Evolutionary conservation across 345 rosid genomes (phyloP).

Genomic region (Rhodamnia argentea): DNA sequence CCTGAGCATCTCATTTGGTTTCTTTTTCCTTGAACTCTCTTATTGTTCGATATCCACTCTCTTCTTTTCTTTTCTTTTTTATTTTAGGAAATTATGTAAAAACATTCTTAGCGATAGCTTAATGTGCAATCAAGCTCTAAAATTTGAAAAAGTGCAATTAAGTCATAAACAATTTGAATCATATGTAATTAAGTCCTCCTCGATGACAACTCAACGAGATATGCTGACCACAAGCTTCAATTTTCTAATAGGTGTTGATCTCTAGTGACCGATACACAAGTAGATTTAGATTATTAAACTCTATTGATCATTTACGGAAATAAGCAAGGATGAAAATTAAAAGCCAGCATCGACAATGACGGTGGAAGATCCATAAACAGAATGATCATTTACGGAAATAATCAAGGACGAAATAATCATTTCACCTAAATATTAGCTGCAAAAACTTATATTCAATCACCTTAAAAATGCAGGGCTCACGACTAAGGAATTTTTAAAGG

Average conservation of each 20-base stretch:
- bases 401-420: background rate
- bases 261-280: background rate
- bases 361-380: background rate
- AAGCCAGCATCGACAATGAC: background rate
- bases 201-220: background rate
- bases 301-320: background rate
- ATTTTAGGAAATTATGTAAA: background rate
- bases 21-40: too few relatives aligned
- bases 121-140: accelerated
- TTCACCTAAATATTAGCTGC: background rate
- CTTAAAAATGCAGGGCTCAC: background rate
- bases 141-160: background rate
- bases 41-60: too few relatives aligned
- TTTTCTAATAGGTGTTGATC: background rate
- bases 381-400: too few relatives aligned
- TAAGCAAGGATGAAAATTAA: background rate
- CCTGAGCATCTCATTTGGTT: too few relatives aligned
- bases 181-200: background rate
- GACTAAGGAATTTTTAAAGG: background rate
- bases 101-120: accelerated
- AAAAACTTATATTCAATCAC: too few relatives aligned
- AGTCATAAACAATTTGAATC: background rate
- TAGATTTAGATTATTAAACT: background rate
- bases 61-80: too few relatives aligned
- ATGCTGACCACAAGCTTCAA: background rate